These are phyloP conservation scores for Entrophospora sp. DNA, from an alignment of 192 early-diverging fungal genomes.

Conservation along the genomic window DNA sequence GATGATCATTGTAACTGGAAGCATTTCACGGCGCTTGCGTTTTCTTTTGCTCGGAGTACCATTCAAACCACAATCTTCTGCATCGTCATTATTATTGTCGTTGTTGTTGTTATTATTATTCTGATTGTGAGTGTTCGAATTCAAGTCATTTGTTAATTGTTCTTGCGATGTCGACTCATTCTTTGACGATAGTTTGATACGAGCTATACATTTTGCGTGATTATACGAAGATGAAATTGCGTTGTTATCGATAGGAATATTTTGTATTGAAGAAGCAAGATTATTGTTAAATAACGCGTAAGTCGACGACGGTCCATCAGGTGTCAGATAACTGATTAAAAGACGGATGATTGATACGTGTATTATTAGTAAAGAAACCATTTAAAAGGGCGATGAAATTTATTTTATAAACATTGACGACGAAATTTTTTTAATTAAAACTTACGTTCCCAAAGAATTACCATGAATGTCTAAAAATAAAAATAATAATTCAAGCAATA, in stretches of 20 bases:
- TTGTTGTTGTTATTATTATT: no score
- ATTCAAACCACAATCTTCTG: conserved; percentile 15
- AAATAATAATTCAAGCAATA: no score
- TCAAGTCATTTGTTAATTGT: no score
- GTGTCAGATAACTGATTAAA: background rate
- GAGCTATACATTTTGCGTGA: background rate
- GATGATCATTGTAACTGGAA: conserved; percentile 48
- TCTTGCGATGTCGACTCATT: background rate
- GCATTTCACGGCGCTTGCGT: conserved; percentile 50
- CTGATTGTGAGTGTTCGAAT: background rate
- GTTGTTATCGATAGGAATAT: background rate
- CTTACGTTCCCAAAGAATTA: background rate
- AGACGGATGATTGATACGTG: background rate
- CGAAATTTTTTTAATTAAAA: no score
- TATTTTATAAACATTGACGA: background rate
- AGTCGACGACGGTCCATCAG: background rate
- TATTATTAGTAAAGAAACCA: background rate
- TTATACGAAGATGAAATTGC: background rate
- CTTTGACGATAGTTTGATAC: background rate
- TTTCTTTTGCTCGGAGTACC: conserved; percentile 25
- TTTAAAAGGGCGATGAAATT: background rate
- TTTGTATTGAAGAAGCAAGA: background rate
- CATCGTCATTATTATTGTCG: background rate
- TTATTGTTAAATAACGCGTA: background rate
- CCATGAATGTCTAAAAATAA: background rate